Percentiles rank a stretch among this genome's conserved stretches.
Evolutionary conservation across 345 rosid species (phyloP).

Genomic region (Euclidium syriacum): DNA sequence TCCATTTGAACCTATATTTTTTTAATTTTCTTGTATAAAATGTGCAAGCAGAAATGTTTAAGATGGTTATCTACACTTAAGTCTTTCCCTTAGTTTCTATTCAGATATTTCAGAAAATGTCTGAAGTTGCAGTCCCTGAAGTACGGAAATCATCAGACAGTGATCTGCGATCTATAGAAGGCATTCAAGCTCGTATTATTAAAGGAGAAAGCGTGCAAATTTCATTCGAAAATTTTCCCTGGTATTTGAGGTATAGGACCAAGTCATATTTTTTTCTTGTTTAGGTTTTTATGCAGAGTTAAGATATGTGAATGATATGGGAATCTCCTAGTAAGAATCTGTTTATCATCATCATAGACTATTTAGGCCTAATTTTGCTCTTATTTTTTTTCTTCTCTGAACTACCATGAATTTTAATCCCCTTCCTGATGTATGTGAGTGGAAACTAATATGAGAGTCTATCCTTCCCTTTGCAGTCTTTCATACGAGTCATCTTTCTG

Average conservation of each 20-base stretch:
- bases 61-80: constrained; percentile 1
- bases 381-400: not conserved
- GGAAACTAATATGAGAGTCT: not conserved
- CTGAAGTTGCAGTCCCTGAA: constrained; percentile 52
- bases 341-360: constrained; percentile 3
- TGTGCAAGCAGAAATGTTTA: not conserved
- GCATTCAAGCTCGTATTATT: constrained; percentile 63
- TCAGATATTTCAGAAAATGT: constrained; percentile 71
- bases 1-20: constrained; percentile 14
- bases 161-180: constrained; percentile 50
- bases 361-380: not conserved
- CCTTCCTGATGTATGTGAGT: not conserved
- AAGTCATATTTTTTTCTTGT: constrained; percentile 1
- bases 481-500: not conserved
- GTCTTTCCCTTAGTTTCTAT: not conserved
- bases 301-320: too few species aligned
- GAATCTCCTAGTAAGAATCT: too few species aligned
- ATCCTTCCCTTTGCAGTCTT: not conserved
- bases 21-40: not conserved
- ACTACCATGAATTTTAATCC: not conserved
- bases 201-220: constrained; percentile 65
- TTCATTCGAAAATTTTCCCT: constrained; percentile 79
- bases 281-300: not conserved
- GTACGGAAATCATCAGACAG: too few species aligned
- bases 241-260: constrained; percentile 64